These are phyloP conservation scores for Candolleomyces efflorescens DNA, from an alignment of 768 basidiomycete genomes.

Conservation along the genomic window DNA sequence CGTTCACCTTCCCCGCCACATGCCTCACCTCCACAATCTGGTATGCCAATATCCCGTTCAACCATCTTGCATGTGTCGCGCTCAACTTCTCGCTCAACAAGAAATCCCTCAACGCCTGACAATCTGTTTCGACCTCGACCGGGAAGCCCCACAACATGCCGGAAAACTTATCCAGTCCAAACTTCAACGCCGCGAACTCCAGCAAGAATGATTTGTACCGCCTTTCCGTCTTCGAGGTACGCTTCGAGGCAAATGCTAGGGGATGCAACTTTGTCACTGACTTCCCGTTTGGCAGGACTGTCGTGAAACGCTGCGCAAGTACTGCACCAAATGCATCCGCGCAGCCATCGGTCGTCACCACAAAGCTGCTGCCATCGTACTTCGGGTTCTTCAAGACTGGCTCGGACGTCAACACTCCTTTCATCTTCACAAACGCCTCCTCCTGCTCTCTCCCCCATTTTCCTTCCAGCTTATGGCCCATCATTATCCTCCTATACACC, in stretches of 20 bases:
- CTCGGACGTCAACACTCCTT: constrained; percentile 23
- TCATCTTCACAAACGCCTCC: constrained; percentile 23
- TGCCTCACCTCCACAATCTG: constrained; percentile 21
- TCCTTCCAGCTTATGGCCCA: constrained; percentile 8
- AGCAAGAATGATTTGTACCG: constrained; percentile 29
- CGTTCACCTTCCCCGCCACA: constrained; percentile 11
- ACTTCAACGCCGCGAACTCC: constrained; percentile 30
- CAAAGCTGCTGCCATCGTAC: constrained; percentile 31
- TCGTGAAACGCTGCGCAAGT: constrained; percentile 20
- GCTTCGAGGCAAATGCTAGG: constrained; percentile 28
- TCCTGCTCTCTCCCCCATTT: constrained; percentile 17
- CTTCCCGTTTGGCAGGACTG: constrained; percentile 17
- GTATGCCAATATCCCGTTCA: constrained; percentile 26
- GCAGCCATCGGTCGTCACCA: constrained; percentile 33
- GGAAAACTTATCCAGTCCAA: constrained; percentile 24
- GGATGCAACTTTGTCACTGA: constrained; percentile 20
- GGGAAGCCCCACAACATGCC: constrained; percentile 25
- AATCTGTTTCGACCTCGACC: constrained; percentile 32
- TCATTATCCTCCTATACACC: constrained; percentile 20
- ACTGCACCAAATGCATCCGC: constrained; percentile 30
- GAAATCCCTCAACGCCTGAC: constrained; percentile 28
- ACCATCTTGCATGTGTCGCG: constrained; percentile 29
- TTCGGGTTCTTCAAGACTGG: constrained; percentile 26
- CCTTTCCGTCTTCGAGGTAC: constrained; percentile 23
- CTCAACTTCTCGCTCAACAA: constrained; percentile 22